Evolutionary conservation across 208 protist genomes (phyloP).

Genomic region (Leishmania aethiopica): DNA sequence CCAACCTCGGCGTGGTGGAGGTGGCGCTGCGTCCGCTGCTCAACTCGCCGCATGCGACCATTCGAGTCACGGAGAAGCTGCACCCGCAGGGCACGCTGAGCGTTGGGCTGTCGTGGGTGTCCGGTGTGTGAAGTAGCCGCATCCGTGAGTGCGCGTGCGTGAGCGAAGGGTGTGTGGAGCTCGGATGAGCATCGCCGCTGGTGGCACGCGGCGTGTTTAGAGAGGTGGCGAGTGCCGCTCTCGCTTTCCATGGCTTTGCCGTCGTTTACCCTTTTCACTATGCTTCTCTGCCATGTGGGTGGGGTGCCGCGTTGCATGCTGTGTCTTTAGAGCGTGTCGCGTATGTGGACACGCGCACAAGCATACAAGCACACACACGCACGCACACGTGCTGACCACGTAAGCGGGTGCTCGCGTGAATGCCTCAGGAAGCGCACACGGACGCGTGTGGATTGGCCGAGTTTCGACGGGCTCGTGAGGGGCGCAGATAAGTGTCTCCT

Average conservation of each 20-base stretch:
- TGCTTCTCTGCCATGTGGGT: neutral
- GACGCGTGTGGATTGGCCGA: neutral
- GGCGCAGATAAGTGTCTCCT: neutral
- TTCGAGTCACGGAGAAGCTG: slow-evolving; percentile 55
- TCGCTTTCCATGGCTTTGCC: neutral
- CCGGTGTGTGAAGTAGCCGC: slow-evolving; percentile 17
- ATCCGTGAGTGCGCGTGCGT: neutral
- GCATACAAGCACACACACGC: neutral
- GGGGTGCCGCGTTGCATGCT: neutral
- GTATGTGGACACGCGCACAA: neutral
- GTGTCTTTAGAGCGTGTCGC: neutral
- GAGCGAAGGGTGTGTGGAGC: neutral
- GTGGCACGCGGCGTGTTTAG: neutral
- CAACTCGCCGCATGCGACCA: slow-evolving; percentile 54
- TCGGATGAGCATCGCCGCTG: neutral
- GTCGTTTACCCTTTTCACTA: neutral
- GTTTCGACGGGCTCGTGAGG: neutral
- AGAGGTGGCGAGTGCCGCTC: neutral
- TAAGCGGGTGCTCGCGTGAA: neutral
- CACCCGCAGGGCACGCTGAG: slow-evolving; percentile 75
- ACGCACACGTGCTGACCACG: neutral
- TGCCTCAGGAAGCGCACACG: neutral
- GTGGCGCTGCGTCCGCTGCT: slow-evolving; percentile 74
- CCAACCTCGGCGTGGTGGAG: slow-evolving; percentile 72
- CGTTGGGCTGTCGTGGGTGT: slow-evolving; percentile 81